Conservation (phyloP, 805 yeast species). For the Saturnispora hagleri region DNA sequence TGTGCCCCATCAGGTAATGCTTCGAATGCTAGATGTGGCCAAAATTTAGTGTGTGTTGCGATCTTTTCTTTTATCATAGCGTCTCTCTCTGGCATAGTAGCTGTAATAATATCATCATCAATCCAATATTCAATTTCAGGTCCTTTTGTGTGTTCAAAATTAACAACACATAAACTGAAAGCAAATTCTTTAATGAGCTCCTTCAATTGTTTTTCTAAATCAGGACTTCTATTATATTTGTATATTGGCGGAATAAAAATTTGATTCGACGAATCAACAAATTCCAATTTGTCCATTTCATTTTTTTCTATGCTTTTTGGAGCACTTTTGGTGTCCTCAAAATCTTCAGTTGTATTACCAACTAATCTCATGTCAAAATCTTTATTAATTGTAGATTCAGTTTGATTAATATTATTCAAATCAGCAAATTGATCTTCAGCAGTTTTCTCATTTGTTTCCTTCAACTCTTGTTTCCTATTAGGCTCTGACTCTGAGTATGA, state of each 20-base stretch:
- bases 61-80: conserved; percentile 22
- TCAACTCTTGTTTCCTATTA: no score
- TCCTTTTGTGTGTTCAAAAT: conserved; percentile 86
- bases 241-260: conserved; percentile 5
- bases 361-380: no score
- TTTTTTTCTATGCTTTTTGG: background rate
- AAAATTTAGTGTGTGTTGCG: conserved; percentile 35
- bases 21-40: conserved; percentile 89
- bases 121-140: conserved; percentile 94
- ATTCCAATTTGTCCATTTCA: background rate
- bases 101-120: conserved; percentile 25
- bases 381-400: no score
- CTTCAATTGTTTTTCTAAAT: conserved; percentile 2
- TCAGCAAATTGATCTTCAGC: no score
- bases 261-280: background rate
- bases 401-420: no score
- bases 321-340: background rate
- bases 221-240: conserved; percentile 7
- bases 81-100: background rate
- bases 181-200: conserved; percentile 29
- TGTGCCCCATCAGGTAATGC: conserved; percentile 96
- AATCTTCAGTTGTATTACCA: background rate
- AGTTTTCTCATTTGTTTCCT: no score
- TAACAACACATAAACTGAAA: conserved; percentile 81
- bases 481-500: no score